Percentiles rank a stretch among this genome's conserved stretches.
Conservation (phyloP, 495 filamentous ascomycete genomes). For the Lophium mytilinum region DNA sequence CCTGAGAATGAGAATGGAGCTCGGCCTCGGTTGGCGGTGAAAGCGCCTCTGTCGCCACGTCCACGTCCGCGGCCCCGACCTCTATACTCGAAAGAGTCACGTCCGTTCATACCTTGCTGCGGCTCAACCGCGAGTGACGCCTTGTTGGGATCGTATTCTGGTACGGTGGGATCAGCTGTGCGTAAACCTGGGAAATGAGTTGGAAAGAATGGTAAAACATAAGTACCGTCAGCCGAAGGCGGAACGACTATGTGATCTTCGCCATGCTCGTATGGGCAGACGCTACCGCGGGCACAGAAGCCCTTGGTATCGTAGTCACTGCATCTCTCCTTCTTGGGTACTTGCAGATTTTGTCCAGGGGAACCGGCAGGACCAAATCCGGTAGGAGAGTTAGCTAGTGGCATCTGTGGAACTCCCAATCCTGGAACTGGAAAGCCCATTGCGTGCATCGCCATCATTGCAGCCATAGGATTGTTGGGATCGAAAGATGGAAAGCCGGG, state of each 20-base stretch:
- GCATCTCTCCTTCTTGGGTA: conserved; percentile 53
- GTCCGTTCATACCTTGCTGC: conserved; percentile 26
- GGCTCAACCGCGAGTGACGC: conserved; percentile 37
- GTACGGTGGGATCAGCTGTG: not conserved
- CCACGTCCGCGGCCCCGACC: conserved; percentile 45
- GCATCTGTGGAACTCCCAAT: conserved; percentile 44
- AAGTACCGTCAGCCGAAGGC: conserved; percentile 44
- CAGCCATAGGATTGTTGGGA: conserved; percentile 58
- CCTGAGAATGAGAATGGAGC: conserved; percentile 68
- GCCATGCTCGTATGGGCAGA: conserved; percentile 81
- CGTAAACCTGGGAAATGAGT: not conserved
- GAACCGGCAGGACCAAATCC: conserved; percentile 20
- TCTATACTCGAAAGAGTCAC: conserved; percentile 20
- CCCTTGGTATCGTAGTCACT: conserved; percentile 85
- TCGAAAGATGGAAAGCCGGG: conserved; percentile 43
- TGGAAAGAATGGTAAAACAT: conserved; percentile 1
- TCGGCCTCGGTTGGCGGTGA: conserved; percentile 41
- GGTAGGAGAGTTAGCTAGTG: conserved; percentile 21
- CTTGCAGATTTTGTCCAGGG: conserved; percentile 22
- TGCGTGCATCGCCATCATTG: conserved; percentile 63
- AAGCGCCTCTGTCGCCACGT: conserved; percentile 36
- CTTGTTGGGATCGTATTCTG: conserved; percentile 80
- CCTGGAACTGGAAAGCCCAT: conserved; percentile 56
- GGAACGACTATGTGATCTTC: conserved; percentile 47
- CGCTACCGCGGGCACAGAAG: conserved; percentile 68